Conservation (phyloP, 1,284 basidiomycete species). For the Ustilago xerochloae region DNA sequence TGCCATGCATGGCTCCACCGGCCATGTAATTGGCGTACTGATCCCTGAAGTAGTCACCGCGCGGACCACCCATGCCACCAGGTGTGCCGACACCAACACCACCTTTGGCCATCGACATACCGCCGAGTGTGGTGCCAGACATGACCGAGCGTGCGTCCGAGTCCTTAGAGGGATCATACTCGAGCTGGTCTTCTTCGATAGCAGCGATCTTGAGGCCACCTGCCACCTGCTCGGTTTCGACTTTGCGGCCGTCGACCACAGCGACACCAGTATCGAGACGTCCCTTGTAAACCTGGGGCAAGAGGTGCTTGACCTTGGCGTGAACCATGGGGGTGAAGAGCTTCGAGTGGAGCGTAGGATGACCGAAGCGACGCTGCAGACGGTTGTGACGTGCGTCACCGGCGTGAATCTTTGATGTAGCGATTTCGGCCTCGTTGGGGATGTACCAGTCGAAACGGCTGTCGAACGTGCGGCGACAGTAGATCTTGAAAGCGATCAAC, state of each 20-base stretch:
- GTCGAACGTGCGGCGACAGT: slow-evolving; percentile 59
- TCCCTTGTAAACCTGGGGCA: slow-evolving; percentile 62
- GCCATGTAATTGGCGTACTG: slow-evolving; percentile 60
- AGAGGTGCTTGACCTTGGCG: slow-evolving; percentile 57
- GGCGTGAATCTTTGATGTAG: slow-evolving; percentile 49
- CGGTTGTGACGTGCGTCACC: slow-evolving; percentile 60
- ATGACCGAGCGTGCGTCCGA: slow-evolving; percentile 58
- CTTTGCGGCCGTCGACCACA: slow-evolving; percentile 54
- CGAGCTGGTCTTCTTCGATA: slow-evolving; percentile 62
- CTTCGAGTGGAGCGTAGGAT: slow-evolving; percentile 62
- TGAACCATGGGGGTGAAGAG: slow-evolving; percentile 65
- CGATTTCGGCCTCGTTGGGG: slow-evolving; percentile 59
- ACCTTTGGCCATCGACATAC: slow-evolving; percentile 25
- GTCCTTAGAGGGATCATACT: slow-evolving; percentile 61
- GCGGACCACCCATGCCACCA: slow-evolving; percentile 14
- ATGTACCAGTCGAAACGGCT: slow-evolving; percentile 64
- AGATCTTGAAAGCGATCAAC: slow-evolving; percentile 63
- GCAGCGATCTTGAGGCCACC: slow-evolving; percentile 63
- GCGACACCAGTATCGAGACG: slow-evolving; percentile 44
- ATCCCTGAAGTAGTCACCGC: slow-evolving; percentile 51
- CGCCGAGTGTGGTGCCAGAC: slow-evolving; percentile 61
- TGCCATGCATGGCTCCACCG: slow-evolving; percentile 29
- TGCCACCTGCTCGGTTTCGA: slow-evolving; percentile 50
- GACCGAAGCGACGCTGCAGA: slow-evolving; percentile 66
- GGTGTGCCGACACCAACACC: slow-evolving; percentile 36